Evolutionary conservation across 2,329 filamentous ascomycete genomes (phyloP), one percentile per base, ranked within the genome.

Genomic region (Fusarium agapanthi): DNA sequence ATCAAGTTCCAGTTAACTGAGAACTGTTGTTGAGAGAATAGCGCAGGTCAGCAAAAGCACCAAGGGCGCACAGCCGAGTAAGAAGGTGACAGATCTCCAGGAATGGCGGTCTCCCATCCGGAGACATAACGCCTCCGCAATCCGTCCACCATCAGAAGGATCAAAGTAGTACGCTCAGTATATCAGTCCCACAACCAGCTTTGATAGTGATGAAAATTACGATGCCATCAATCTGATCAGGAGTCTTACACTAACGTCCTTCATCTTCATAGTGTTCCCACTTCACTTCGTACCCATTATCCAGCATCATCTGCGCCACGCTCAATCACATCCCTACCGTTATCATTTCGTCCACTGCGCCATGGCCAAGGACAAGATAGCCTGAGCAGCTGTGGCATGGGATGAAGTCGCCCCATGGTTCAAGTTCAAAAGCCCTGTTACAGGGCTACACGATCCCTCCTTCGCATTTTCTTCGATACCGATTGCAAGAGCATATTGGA

Each of bases 31-130:
- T 18, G 2, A n/a, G 28, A 32, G 22, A 48, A 9, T 2, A 1
- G 28, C 3, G 28, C 7, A n/a, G 28, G 15, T 16, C 7, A 48
- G 14, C 7, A 30, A 48, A 16, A 16, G 2, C 2, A 30, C 6
- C 7, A n/a, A 32, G 15, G 7, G 1, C 13, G 3, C 22, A 13
- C 10, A 6, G 10, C 7, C 2, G 1, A n/a, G 3, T 48, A 15
- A n/a, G 22, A 6, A 7, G 3, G 7, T 48, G 28, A 24, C 45
- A 24, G 22, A 3, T 18, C 3, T 1, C 5, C 7, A 13, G 10
- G 15, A 13, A 24, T 18, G 6, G 7, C 6, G 9, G 11, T 50
- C 28, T 6, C 15, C 8, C 3, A 3, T 20, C 7, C 6, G 6
- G 3, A 24, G 4, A 15, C 9, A 6, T 2, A 15, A 20, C 4